Conservation (phyloP, 1,139 yeast species). For the Komagataea norvegica region DNA sequence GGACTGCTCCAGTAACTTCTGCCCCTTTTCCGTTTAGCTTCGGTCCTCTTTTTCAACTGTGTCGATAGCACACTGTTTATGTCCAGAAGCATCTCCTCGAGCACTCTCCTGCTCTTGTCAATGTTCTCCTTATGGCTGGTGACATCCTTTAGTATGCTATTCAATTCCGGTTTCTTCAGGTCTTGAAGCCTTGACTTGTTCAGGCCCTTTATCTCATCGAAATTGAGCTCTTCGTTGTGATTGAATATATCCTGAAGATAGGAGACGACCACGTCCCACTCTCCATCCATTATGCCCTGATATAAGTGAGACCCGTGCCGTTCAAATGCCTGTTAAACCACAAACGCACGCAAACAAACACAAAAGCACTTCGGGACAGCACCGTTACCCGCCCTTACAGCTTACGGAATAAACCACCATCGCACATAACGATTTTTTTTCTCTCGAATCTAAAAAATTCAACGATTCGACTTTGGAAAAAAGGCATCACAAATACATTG, state of each 20-base stretch:
- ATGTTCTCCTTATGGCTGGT: slow-evolving; percentile 53
- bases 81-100: slow-evolving; percentile 33
- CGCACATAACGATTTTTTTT: no score
- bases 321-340: no score
- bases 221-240: slow-evolving; percentile 49
- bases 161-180: slow-evolving; percentile 37
- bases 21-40: slow-evolving; percentile 27
- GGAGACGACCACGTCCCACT: slow-evolving; percentile 65
- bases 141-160: slow-evolving; percentile 38
- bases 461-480: background rate
- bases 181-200: slow-evolving; percentile 29
- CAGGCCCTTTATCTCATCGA: slow-evolving; percentile 42
- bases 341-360: no score
- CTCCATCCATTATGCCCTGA: slow-evolving; percentile 37
- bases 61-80: slow-evolving; percentile 26
- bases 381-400: no score
- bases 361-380: no score
- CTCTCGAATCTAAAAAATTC: no score
- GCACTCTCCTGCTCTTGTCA: slow-evolving; percentile 47
- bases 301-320: no score
- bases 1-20: slow-evolving; percentile 37
- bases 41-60: slow-evolving; percentile 21
- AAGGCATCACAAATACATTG: background rate
- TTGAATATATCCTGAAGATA: slow-evolving; percentile 65
- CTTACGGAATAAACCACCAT: no score